Base-by-base conservation (phyloP, 2,329 filamentous ascomycete genomes). In the Fusarium torulosum region DNA sequence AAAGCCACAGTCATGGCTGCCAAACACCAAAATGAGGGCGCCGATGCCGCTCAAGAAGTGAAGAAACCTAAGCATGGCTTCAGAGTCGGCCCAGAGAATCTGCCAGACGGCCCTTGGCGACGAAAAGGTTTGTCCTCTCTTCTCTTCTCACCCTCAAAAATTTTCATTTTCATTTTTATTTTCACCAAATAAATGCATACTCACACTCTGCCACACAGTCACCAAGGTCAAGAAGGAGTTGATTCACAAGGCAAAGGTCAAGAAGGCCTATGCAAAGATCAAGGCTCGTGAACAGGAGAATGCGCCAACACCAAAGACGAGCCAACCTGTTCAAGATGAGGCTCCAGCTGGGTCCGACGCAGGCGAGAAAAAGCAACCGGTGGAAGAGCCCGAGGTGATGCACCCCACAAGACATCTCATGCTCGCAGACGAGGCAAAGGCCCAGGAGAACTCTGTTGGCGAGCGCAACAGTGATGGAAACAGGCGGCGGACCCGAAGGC, bases 201-300 rank as follows among this genome's bases (percentile, higher is more conserved):
- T 75, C 37, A 74, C 66, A 58, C 37, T 25, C 53, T 45, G 44
- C 44, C 47, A 33, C 31, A 95, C 25, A 95, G 92, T 92, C 59
- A 89, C 92, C 78, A 95, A 95, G 79, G 96, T 97, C 75, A 98
- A 98, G 80, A 86, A 91, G 69, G 88, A 92, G 69, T 83, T 97
- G 56, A 97, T 98, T 73, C 88, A 94, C 78, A 96, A 96, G 78
- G 94, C 94, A 63, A 97, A 97, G 79, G 85, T 97, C 66, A 96
- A 95, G 80, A 97, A 97, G 79, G 88, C 91, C 41, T 97, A 97
- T 76, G 91, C 91, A 66, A 97, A 97, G 79, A 83, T 97, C 67
- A 95, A 94, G 79, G 89, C 77, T 7, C 74, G 75, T 27, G 77
- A 83, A 51, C 77, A 80, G 59, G 67, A 77, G 33, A 65, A 63